Evolutionary conservation across 2,329 filamentous ascomycete species (phyloP).

Genomic region (Lachnellula suecica): DNA sequence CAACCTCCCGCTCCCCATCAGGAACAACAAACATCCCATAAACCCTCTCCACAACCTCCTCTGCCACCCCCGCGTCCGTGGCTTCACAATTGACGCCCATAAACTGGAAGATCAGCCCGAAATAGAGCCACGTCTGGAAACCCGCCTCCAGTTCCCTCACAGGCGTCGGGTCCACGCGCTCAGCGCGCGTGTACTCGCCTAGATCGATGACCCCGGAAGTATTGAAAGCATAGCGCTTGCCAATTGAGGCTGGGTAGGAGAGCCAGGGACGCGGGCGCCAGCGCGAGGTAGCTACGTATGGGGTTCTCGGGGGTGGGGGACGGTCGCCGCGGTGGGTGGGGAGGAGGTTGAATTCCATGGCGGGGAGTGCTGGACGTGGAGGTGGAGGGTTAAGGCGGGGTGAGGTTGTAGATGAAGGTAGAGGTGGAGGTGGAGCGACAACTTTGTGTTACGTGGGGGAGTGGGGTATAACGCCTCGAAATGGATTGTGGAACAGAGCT

Average conservation of each 20-base stretch:
- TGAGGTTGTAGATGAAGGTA: not conserved
- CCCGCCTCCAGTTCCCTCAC: constrained; percentile 26
- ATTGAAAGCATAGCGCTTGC: constrained; percentile 11
- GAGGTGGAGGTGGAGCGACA: too few relatives aligned
- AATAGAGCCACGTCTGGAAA: constrained; percentile 36
- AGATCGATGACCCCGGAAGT: not conserved
- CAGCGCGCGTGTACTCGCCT: constrained; percentile 9
- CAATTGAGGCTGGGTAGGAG: constrained; percentile 24
- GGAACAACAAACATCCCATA: constrained; percentile 5
- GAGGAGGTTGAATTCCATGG: constrained; percentile 12
- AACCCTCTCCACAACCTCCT: constrained; percentile 1
- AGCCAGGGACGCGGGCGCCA: constrained; percentile 31
- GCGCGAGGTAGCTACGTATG: constrained; percentile 23
- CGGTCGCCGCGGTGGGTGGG: constrained; percentile 7
- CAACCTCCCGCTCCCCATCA: too few relatives aligned
- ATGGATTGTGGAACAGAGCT: too few relatives aligned
- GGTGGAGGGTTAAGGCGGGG: not conserved
- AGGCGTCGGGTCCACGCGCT: constrained; percentile 22
- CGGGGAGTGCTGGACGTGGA: not conserved
- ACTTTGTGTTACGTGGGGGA: too few relatives aligned
- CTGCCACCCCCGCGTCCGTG: too few relatives aligned
- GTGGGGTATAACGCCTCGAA: too few relatives aligned
- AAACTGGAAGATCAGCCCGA: constrained; percentile 33
- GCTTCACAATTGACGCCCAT: constrained; percentile 23
- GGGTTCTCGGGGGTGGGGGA: constrained; percentile 19